phyloP scores from a whole-genome alignment of 371 early-diverging fungal genomes.

The Mortierella sp. region DNA sequence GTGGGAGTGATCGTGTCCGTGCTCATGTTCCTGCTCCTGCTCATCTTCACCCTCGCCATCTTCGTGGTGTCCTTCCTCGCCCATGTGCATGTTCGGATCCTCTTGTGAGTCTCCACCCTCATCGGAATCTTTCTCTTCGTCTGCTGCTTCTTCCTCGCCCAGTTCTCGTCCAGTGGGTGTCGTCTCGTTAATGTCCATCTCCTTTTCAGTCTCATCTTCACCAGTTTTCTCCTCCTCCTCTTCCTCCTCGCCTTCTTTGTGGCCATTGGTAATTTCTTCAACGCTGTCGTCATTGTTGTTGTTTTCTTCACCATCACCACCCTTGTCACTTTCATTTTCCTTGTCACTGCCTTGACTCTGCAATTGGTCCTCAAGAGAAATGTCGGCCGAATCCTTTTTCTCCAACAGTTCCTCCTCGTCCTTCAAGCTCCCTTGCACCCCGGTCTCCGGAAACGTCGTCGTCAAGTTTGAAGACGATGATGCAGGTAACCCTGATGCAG shows the following conservation, averaged over 20 bases:
- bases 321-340: background rate
- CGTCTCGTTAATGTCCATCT: background rate
- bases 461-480: background rate
- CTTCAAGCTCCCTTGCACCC: background rate
- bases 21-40: slow-evolving; percentile 3
- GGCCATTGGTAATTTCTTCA: background rate
- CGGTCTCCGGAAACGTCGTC: background rate
- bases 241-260: background rate
- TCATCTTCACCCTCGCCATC: slow-evolving; percentile 3
- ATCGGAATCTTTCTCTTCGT: too few species aligned
- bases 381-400: slow-evolving; percentile 20
- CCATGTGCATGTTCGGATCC: background rate
- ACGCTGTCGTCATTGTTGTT: slow-evolving; percentile 2
- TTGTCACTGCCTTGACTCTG: too few species aligned
- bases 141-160: background rate
- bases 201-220: slow-evolving; percentile 4
- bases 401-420: slow-evolving; percentile 13
- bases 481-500: slow-evolving; percentile 1
- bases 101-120: too few species aligned
- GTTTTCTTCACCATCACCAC: background rate
- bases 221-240: background rate
- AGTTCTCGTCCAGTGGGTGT: background rate
- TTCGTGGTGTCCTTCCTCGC: background rate
- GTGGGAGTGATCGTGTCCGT: slow-evolving; percentile 18
- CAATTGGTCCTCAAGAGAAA: slow-evolving; percentile 12